phyloP scores from a whole-genome alignment of 345 rosid genomes.

The Zanthoxylum bungeanum region DNA sequence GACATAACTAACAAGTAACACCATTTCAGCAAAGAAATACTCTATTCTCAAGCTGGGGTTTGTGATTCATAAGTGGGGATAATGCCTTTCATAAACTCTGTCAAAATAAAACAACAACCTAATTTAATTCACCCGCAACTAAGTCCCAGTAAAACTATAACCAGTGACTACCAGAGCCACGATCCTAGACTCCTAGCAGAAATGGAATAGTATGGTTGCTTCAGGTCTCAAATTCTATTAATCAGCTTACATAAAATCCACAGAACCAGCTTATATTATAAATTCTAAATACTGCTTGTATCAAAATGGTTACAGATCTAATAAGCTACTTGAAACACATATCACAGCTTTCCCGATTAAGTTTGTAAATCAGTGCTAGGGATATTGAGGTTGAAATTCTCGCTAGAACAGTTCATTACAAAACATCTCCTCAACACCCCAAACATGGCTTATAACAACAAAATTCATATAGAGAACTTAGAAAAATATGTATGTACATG shows the following conservation, averaged over 20 bases:
- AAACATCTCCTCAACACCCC: neutral
- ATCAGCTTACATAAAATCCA: neutral
- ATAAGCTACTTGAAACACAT: neutral
- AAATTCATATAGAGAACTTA: neutral
- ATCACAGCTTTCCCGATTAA: neutral
- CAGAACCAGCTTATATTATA: neutral
- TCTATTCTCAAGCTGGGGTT: neutral
- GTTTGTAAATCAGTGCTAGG: neutral
- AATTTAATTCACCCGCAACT: neutral
- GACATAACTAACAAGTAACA: neutral
- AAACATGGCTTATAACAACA: neutral
- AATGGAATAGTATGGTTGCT: neutral
- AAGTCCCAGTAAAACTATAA: neutral
- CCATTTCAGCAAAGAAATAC: neutral
- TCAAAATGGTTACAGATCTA: neutral
- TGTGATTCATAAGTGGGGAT: neutral
- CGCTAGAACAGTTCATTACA: neutral
- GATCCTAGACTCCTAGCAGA: neutral
- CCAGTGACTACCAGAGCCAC: neutral
- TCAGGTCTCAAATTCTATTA: neutral
- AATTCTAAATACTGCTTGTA: neutral
- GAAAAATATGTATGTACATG: neutral
- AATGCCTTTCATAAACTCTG: neutral
- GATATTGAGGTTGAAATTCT: neutral
- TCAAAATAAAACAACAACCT: neutral